Percentiles rank a stretch among this genome's conserved stretches.
These are phyloP conservation scores for Cladosporium sp. DNA, from an alignment of 2,329 filamentous ascomycete species.

Conservation along the genomic window DNA sequence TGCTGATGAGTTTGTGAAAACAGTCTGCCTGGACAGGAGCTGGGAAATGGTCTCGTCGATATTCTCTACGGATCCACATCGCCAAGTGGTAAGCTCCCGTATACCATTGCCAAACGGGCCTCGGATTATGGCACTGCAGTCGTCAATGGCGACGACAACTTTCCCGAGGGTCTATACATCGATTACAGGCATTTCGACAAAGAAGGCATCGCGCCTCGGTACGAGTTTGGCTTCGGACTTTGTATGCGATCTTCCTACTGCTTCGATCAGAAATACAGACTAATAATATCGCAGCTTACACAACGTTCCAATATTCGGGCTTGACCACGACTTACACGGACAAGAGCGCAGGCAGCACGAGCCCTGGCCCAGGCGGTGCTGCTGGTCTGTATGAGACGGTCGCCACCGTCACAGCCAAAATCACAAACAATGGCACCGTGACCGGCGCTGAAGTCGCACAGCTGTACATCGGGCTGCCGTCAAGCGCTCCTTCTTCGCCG, in stretches of 20 bases:
- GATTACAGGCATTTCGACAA: conserved; percentile 88
- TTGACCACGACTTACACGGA: conserved; percentile 11
- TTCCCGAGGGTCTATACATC: conserved; percentile 73
- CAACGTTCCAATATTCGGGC: conserved; percentile 35
- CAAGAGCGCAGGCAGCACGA: conserved; percentile 9
- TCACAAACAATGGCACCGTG: conserved; percentile 46
- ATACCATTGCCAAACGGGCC: conserved; percentile 21
- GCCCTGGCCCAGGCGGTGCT: conserved; percentile 52
- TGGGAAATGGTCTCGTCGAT: conserved; percentile 37
- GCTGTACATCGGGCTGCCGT: conserved; percentile 24
- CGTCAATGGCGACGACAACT: conserved; percentile 60
- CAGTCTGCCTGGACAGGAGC: conserved; percentile 37
- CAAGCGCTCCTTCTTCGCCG: conserved; percentile 26
- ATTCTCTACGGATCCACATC: conserved; percentile 38
- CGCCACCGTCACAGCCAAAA: conserved; percentile 47
- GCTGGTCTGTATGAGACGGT: conserved; percentile 59
- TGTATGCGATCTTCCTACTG: background rate
- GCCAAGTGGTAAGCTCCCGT: conserved; percentile 49
- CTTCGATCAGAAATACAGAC: background rate
- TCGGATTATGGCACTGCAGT: conserved; percentile 16
- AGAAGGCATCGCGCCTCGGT: conserved; percentile 65
- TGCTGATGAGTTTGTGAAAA: background rate
- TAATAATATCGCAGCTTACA: conserved; percentile 29
- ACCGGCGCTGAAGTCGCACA: conserved; percentile 48
- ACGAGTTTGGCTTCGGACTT: conserved; percentile 78